A percentile compares a stretch with the other conserved stretches of the same genome.
These are phyloP conservation scores for Canavalia gladiata DNA, from an alignment of 306 rosid genomes.

Conservation along the genomic window DNA sequence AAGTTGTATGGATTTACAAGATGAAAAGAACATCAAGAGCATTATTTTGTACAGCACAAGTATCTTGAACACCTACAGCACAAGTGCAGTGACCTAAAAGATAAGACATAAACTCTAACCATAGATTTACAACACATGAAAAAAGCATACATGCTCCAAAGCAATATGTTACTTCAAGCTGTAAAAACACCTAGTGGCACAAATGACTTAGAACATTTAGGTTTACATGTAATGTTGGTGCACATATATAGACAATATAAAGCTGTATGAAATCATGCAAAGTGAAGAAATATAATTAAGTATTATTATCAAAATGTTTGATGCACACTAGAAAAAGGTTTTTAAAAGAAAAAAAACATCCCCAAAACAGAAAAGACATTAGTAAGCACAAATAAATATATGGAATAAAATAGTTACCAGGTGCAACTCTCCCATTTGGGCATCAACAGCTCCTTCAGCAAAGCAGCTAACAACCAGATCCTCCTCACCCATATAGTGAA, in stretches of 20 bases:
- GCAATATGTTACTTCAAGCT: not conserved
- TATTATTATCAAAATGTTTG: not conserved
- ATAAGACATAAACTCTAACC: not conserved
- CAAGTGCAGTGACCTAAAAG: not conserved
- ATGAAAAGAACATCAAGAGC: not conserved
- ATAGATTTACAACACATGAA: not conserved
- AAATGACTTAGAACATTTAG: not conserved
- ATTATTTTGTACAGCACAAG: not conserved
- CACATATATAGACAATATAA: not conserved
- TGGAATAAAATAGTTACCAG: constrained; percentile 58
- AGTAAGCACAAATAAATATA: constrained; percentile 2
- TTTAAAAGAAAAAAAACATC: not conserved
- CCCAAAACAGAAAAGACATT: not conserved
- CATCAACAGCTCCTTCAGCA: constrained; percentile 91
- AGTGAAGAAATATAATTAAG: not conserved
- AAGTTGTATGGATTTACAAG: not conserved
- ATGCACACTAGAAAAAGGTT: not conserved
- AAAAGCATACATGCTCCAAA: not conserved
- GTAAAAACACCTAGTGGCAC: not conserved
- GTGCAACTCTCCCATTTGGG: constrained; percentile 92
- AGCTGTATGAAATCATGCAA: not conserved
- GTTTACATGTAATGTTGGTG: not conserved
- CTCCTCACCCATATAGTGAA: constrained; percentile 93
- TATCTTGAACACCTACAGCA: not conserved
- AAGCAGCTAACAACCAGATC: constrained; percentile 90